Evolutionary conservation across 177 flowering plant genomes (phyloP).

Genomic region (Vitis hybrid): DNA sequence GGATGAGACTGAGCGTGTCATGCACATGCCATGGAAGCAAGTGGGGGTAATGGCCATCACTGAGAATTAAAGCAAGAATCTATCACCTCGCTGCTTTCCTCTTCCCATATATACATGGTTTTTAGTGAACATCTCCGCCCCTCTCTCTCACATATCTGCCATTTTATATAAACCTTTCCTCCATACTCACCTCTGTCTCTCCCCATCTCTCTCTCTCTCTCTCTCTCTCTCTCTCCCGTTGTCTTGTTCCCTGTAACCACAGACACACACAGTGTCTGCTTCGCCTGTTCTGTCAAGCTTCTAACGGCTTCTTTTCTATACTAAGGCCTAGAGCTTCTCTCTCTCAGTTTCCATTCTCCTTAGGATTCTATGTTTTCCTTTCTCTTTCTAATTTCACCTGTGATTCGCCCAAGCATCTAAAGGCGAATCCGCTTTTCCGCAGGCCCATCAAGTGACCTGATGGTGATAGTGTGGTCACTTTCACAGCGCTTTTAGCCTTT

Average conservation of each 20-base stretch:
- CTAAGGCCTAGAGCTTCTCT: neutral
- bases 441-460: conserved; percentile 15
- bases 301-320: neutral
- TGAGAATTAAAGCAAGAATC: no score
- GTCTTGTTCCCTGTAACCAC: neutral
- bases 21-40: no score
- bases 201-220: conserved; percentile 6
- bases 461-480: conserved; percentile 53
- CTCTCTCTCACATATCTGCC: neutral
- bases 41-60: no score
- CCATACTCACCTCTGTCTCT: neutral
- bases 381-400: neutral
- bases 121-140: no score
- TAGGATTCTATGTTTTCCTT: neutral
- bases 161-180: neutral
- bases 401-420: neutral
- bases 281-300: neutral
- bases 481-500: conserved; percentile 23
- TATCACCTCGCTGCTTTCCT: no score
- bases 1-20: no score
- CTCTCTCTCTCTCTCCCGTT: neutral
- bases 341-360: neutral
- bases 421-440: neutral
- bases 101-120: no score
- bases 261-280: neutral